Conservation (phyloP, 1,284 basidiomycete species). For the Cryptococcus hybrid region DNA sequence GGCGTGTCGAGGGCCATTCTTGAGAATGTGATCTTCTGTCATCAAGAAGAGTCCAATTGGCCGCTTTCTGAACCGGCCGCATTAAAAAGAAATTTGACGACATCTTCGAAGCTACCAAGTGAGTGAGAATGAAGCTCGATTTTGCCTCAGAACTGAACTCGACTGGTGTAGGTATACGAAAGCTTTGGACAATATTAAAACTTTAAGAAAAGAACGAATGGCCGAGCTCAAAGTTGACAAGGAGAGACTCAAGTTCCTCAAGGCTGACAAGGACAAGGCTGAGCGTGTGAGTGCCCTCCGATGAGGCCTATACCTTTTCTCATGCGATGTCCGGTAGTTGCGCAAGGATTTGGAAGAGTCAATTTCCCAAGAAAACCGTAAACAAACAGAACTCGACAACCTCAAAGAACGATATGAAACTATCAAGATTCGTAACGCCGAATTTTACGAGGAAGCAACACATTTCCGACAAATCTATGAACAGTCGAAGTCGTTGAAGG, state of each 20-base stretch:
- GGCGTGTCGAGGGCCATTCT: conserved; percentile 96
- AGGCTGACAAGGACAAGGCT: conserved; percentile 80
- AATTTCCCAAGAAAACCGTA: conserved; percentile 64
- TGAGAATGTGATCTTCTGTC: conserved; percentile 99
- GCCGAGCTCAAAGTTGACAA: conserved; percentile 76
- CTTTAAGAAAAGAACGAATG: conserved; percentile 81
- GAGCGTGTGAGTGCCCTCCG: conserved; percentile 56
- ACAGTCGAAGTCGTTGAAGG: conserved; percentile 66
- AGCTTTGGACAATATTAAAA: conserved; percentile 90
- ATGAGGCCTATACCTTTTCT: neutral
- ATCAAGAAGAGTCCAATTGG: conserved; percentile 99
- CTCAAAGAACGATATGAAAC: conserved; percentile 65
- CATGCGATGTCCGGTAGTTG: conserved; percentile 21
- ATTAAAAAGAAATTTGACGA: conserved; percentile 99
- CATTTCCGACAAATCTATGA: conserved; percentile 82
- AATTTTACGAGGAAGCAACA: conserved; percentile 77
- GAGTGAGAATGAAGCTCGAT: conserved; percentile 17
- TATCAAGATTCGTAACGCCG: conserved; percentile 70
- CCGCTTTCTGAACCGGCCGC: conserved; percentile 86
- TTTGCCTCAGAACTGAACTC: neutral
- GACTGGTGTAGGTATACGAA: conserved; percentile 78
- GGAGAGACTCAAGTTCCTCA: conserved; percentile 68
- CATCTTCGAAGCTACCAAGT: conserved; percentile 98
- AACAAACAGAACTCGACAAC: conserved; percentile 72
- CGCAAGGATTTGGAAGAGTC: conserved; percentile 55